Conservation (phyloP, 495 filamentous ascomycete species). For the Penicillium waksmanii region DNA sequence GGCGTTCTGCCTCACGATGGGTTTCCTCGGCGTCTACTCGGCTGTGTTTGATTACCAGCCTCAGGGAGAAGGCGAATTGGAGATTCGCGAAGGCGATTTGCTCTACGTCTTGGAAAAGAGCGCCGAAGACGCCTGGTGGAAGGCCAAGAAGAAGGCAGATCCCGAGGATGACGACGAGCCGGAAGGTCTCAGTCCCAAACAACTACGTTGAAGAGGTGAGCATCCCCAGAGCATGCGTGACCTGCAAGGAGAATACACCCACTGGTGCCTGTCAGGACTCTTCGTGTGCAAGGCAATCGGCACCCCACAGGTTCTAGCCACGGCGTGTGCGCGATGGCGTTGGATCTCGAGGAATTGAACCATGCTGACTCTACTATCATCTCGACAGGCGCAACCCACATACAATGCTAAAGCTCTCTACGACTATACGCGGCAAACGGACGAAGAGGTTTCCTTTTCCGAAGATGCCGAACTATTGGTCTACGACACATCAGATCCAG, state of each 20-base stretch:
- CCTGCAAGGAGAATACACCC: not conserved
- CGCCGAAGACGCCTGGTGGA: slow-evolving; percentile 95
- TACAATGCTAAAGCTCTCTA: slow-evolving; percentile 83
- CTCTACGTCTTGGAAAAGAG: slow-evolving; percentile 93
- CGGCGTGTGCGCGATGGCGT: not conserved
- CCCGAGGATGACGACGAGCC: slow-evolving; percentile 93
- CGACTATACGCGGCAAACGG: slow-evolving; percentile 95
- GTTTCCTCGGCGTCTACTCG: slow-evolving; percentile 88
- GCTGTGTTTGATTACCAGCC: slow-evolving; percentile 93
- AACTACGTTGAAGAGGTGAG: slow-evolving; percentile 98
- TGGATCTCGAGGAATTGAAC: not conserved
- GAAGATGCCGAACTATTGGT: slow-evolving; percentile 85
- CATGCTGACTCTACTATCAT: slow-evolving; percentile 20
- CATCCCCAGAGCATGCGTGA: slow-evolving; percentile 4
- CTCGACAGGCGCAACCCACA: slow-evolving; percentile 66
- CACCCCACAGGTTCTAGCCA: not conserved
- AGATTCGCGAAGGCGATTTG: slow-evolving; percentile 85
- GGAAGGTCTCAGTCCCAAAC: slow-evolving; percentile 85
- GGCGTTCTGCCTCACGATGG: slow-evolving; percentile 49
- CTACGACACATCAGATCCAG: slow-evolving; percentile 88
- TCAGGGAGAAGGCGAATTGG: slow-evolving; percentile 84
- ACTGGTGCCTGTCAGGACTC: not conserved
- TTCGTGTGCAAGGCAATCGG: not conserved
- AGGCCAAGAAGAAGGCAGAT: slow-evolving; percentile 94
- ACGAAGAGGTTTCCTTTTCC: slow-evolving; percentile 94